Evolutionary conservation across 257 asterid genomes (phyloP).

Genomic region (Anisodus acutangulus): DNA sequence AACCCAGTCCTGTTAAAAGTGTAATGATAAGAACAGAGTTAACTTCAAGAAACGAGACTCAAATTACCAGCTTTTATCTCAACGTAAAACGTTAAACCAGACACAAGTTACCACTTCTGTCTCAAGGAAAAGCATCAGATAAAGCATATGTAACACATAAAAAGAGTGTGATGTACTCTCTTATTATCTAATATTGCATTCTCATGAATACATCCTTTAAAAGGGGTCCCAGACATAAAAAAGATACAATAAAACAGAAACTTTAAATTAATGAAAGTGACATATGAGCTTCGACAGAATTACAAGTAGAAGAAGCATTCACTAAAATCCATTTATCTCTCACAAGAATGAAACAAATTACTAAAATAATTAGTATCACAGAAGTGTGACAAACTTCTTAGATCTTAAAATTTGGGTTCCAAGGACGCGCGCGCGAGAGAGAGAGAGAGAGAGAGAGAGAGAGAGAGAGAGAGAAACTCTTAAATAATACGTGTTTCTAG

Average conservation of each 20-base stretch:
- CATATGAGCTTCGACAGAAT: slow-evolving; percentile 3
- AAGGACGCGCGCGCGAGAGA: not conserved
- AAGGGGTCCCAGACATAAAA: not conserved
- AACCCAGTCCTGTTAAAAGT: slow-evolving; percentile 75
- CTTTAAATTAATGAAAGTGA: not conserved
- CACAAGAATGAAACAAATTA: slow-evolving; percentile 21
- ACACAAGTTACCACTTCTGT: not conserved
- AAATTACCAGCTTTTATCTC: not conserved
- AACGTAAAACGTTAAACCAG: not conserved
- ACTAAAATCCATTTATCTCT: not conserved
- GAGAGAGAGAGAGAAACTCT: not conserved
- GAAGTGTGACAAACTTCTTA: not conserved
- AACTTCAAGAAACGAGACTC: slow-evolving; percentile 21
- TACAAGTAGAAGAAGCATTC: slow-evolving; percentile 11
- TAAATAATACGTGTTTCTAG: not conserved
- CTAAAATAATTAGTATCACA: not conserved
- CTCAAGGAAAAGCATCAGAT: not conserved
- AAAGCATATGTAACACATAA: not conserved
- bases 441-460: no score
- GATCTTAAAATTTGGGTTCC: not conserved
- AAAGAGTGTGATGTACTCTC: not conserved
- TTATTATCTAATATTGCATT: slow-evolving; percentile 18
- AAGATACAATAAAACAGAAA: not conserved
- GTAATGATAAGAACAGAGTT: slow-evolving; percentile 16
- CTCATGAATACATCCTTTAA: not conserved